Base-by-base conservation (phyloP, 129 eudicot species). In the Mikania micrantha region DNA sequence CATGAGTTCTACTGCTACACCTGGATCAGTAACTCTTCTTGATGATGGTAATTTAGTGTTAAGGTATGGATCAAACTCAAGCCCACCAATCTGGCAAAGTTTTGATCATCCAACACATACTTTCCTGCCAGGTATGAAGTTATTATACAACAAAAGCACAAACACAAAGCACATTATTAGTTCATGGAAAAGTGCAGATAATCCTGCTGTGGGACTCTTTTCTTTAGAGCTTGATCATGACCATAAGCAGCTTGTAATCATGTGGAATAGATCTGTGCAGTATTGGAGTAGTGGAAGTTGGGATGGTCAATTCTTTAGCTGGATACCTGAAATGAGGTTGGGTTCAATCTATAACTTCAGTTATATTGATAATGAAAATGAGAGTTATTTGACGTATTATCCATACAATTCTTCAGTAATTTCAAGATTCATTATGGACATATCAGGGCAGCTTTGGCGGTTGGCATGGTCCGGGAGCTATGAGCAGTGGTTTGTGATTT, bases 321-420 rank as follows among this genome's bases (percentile, higher is more conserved):
- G 4, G 0, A 22, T 57, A 44, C 79, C 79, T 8, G 73, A 72
- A 72, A 48, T 72, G 70, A 35, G 70, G 17, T 16, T 45, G 52
- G 44, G 42, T 42, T 32, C 29, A 56, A 56, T 56, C 11, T 74
- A 3, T 25, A 44, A 66, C 22, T 74, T 42, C 58, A 86, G 79
- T 60, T 83, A 80, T 72, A 20, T 75, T 6, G 78, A 81, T 47
- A 80, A 83, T 60, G 79, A 29, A 1, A 81, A 80, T 15, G 94
- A 83, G 86, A 80, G 79, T 58, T 86, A 78, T 61, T 83, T 80
- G 56, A 86, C 81, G 0, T 86, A 74, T 69, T 58, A 76, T 3
- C 44, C 78, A 1, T 72, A 78, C 27, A 15, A 59, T 38, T 4
- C 59, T 58, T 39, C 69, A 16, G 52, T 22, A 41, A 49, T 70